Conservation (phyloP, 2,329 filamentous ascomycete genomes). For the Neurospora sp. region DNA sequence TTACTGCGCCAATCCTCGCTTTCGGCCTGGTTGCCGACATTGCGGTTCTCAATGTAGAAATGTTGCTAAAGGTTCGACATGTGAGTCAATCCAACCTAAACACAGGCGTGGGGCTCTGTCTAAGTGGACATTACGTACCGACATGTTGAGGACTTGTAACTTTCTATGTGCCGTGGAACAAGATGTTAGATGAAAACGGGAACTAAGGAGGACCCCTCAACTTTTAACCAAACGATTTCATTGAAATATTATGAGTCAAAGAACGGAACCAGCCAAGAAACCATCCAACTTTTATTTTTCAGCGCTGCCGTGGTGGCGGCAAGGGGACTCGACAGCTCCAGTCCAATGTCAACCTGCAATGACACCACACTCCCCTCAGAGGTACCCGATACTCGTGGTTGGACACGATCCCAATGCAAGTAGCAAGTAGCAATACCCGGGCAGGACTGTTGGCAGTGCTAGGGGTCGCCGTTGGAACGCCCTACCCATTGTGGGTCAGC, state of each 20-base stretch:
- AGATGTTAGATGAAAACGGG: background rate
- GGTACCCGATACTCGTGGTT: background rate
- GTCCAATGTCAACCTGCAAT: background rate
- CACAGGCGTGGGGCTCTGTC: background rate
- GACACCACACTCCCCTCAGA: background rate
- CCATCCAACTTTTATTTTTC: background rate
- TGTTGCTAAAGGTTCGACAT: constrained; percentile 25
- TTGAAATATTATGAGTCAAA: background rate
- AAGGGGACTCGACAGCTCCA: background rate
- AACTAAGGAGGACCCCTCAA: background rate
- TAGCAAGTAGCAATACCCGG: background rate
- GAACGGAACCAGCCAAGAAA: background rate
- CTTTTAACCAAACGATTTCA: background rate
- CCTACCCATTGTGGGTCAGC: background rate
- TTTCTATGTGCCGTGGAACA: background rate
- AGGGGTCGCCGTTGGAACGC: background rate
- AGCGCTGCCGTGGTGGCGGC: background rate
- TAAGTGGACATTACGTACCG: constrained; percentile 20
- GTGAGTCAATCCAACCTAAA: constrained; percentile 17
- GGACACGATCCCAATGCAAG: background rate
- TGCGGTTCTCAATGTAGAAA: constrained; percentile 71
- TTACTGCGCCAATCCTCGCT: constrained; percentile 78
- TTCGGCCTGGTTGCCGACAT: constrained; percentile 63
- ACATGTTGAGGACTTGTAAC: constrained; percentile 18
- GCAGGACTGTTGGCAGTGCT: background rate